phyloP scores from a whole-genome alignment of 192 early-diverging fungal genomes.

The Coemansia sp. region DNA sequence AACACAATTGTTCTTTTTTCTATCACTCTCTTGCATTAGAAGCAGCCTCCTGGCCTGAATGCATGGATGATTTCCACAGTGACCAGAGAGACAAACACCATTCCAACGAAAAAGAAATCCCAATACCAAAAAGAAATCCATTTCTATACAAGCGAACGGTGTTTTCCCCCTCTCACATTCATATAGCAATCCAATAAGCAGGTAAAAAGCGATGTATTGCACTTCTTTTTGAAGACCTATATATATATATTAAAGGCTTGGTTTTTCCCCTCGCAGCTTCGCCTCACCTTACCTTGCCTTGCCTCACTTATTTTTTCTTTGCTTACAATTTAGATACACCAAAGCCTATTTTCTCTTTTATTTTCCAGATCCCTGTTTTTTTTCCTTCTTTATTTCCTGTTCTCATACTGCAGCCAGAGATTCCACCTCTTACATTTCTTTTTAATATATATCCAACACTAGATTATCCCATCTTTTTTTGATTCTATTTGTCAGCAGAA shows the following conservation, averaged over 20 bases:
- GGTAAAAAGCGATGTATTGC: not conserved
- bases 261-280: not conserved
- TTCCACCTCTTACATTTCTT: no score
- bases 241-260: not conserved
- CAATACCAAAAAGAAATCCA: no score
- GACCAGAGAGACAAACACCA: not conserved
- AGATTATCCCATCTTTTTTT: no score
- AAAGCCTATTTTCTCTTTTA: not conserved
- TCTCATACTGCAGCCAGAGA: no score
- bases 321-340: not conserved
- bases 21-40: not conserved
- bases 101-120: not conserved
- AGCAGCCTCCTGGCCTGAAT: not conserved
- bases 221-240: not conserved
- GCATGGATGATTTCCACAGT: not conserved
- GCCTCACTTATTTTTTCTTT: no score
- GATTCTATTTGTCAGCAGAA: not conserved
- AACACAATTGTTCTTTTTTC: not conserved
- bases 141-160: no score
- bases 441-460: no score
- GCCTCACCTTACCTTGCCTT: no score
- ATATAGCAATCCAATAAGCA: no score
- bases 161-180: no score
- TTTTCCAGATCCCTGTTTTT: no score
- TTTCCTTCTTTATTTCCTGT: no score